A percentile compares a stretch with the other conserved stretches of the same genome.
These are phyloP conservation scores for Apiospora kogelbergensis DNA, from an alignment of 2,329 filamentous ascomycete species.

Conservation along the genomic window DNA sequence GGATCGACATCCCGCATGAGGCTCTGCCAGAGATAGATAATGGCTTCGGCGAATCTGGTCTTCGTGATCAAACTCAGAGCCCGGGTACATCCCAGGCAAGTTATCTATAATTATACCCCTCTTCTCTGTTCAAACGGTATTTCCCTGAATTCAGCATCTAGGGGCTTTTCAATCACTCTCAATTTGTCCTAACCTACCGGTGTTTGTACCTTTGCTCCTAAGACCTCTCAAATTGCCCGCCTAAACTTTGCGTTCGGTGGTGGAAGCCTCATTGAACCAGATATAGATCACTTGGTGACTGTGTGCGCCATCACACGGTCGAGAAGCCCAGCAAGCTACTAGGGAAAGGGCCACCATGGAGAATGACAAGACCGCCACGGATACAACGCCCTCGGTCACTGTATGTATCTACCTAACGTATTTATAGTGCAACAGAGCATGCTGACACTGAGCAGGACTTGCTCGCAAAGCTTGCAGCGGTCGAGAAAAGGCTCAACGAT, in stretches of 20 bases:
- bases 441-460: background rate
- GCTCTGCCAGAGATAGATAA: background rate
- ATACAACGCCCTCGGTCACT: background rate
- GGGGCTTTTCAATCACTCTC: background rate
- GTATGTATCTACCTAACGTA: background rate
- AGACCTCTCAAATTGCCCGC: background rate
- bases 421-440: background rate
- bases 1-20: background rate
- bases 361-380: background rate
- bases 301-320: no score
- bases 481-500: background rate
- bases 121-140: background rate
- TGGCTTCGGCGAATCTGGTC: background rate
- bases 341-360: background rate
- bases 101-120: background rate
- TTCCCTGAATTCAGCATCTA: background rate
- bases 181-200: background rate
- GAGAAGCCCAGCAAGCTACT: background rate
- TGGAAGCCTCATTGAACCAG: background rate
- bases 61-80: background rate
- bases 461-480: background rate
- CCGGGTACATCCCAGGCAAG: background rate
- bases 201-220: background rate
- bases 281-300: background rate
- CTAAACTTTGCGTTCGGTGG: background rate